Percentiles rank a stretch among this genome's conserved stretches.
These are phyloP conservation scores for Buxus sempervirens DNA, from an alignment of 164 flowering plant genomes.

Conservation along the genomic window DNA sequence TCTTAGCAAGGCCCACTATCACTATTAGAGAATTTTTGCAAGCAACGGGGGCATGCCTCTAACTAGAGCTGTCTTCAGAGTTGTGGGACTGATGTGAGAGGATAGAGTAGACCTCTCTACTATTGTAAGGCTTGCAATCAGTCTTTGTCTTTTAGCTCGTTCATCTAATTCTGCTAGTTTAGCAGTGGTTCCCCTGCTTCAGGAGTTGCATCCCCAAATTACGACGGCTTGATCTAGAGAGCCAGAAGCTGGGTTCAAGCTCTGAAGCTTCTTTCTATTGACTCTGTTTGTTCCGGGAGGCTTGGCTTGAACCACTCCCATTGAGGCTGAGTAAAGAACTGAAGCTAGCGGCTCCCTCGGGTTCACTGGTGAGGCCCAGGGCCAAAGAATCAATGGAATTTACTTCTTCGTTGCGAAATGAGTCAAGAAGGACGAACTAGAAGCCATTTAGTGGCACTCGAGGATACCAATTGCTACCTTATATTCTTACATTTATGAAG, in stretches of 20 bases:
- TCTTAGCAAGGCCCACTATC: slow-evolving; percentile 8
- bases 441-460: slow-evolving; percentile 6
- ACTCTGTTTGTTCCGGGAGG: too few species aligned
- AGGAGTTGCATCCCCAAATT: slow-evolving; percentile 2
- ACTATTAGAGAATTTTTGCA: slow-evolving; percentile 4
- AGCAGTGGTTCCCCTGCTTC: not conserved
- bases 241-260: not conserved
- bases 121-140: too few species aligned
- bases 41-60: slow-evolving; percentile 4
- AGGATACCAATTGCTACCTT: too few species aligned
- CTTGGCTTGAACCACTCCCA: not conserved
- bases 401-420: slow-evolving; percentile 1
- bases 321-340: not conserved
- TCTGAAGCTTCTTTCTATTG: too few species aligned
- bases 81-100: not conserved
- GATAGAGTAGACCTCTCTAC: slow-evolving; percentile 3
- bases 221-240: slow-evolving; percentile 1
- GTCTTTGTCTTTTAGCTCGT: not conserved
- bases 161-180: not conserved
- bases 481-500: too few species aligned
- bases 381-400: slow-evolving; percentile 6
- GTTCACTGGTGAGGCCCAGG: too few species aligned
- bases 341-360: slow-evolving; percentile 1
- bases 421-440: slow-evolving; percentile 7
- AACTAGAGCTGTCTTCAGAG: slow-evolving; percentile 3